phyloP scores from a whole-genome alignment of 768 basidiomycete genomes.

The Lactarius vividus region DNA sequence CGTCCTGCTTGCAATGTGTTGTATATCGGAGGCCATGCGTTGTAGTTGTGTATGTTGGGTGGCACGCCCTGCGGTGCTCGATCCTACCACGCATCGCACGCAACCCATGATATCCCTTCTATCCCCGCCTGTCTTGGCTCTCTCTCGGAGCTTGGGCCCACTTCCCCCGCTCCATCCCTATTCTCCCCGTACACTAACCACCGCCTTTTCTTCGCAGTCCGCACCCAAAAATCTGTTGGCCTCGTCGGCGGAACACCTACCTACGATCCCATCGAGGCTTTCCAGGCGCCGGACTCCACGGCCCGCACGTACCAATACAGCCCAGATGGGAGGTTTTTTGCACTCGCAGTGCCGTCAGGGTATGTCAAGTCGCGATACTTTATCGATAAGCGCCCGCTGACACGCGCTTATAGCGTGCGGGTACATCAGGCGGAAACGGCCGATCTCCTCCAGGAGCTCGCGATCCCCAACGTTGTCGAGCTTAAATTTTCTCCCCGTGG shows the following conservation, averaged over 20 bases:
- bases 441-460: slow-evolving; percentile 70
- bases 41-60: neutral
- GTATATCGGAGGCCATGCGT: neutral
- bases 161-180: neutral
- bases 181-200: slow-evolving; percentile 30
- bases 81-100: neutral
- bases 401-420: slow-evolving; percentile 53
- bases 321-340: slow-evolving; percentile 82
- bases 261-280: slow-evolving; percentile 63
- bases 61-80: neutral
- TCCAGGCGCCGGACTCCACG: slow-evolving; percentile 63
- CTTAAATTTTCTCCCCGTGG: slow-evolving; percentile 91
- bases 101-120: neutral
- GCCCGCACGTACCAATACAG: slow-evolving; percentile 81
- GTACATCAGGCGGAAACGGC: slow-evolving; percentile 74
- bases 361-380: slow-evolving; percentile 40
- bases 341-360: slow-evolving; percentile 75
- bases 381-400: slow-evolving; percentile 20
- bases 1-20: neutral
- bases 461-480: slow-evolving; percentile 74
- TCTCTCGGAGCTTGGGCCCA: neutral
- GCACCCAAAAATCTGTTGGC: slow-evolving; percentile 91
- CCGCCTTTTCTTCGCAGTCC: slow-evolving; percentile 48
- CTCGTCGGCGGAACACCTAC: slow-evolving; percentile 80
- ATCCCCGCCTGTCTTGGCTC: neutral